Percentiles rank a stretch among this genome's conserved stretches.
Conservation (phyloP, 257 asterid species). For the Lycium ferocissimum region DNA sequence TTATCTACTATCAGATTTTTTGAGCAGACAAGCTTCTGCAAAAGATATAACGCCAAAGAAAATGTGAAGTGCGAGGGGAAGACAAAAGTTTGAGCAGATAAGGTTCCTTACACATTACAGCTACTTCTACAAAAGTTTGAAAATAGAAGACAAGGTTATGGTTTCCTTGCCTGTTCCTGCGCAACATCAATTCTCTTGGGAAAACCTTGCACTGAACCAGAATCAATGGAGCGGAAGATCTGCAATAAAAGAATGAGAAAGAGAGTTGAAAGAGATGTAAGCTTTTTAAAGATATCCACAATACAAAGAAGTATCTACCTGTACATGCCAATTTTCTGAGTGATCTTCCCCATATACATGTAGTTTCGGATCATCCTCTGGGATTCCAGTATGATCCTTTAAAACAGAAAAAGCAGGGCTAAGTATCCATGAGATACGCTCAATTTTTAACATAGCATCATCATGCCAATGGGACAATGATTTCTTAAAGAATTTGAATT, state of each 20-base stretch:
- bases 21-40: constrained; percentile 75
- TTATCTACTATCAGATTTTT: constrained; percentile 75
- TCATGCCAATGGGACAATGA: constrained; percentile 75
- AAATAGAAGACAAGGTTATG: not conserved
- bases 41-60: constrained; percentile 24
- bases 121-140: not conserved
- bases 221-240: constrained; percentile 95
- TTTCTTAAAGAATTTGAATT: constrained; percentile 77
- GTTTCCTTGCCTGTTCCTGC: constrained; percentile 59
- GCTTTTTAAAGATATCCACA: constrained; percentile 31
- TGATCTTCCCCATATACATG: constrained; percentile 58
- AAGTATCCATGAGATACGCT: constrained; percentile 92
- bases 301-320: constrained; percentile 55
- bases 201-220: constrained; percentile 85
- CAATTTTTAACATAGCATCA: constrained; percentile 91
- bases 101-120: not conserved
- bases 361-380: constrained; percentile 73
- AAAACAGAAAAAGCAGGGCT: constrained; percentile 65
- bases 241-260: constrained; percentile 40
- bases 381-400: constrained; percentile 56
- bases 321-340: constrained; percentile 89
- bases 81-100: not conserved
- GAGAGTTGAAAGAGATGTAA: constrained; percentile 34
- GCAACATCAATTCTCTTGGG: constrained; percentile 67
- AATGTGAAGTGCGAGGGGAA: not conserved